Conservation (phyloP, 306 rosid species). For the Begonia masoniana region DNA sequence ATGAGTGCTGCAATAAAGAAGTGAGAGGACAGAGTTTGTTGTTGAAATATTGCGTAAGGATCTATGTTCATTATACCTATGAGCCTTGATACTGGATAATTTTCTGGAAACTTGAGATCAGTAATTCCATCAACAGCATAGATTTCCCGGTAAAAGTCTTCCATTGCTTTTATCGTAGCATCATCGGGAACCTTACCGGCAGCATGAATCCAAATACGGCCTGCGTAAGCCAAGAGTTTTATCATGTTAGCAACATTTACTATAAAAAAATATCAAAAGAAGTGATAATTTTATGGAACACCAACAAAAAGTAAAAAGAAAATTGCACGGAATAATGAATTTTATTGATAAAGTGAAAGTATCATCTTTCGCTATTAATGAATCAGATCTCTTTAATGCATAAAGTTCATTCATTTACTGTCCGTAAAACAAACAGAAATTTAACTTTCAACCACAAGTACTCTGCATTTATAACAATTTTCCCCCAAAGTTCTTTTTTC, state of each 20-base stretch:
- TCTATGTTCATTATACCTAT: constrained; percentile 27
- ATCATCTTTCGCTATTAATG: too few relatives aligned
- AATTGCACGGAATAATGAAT: too few relatives aligned
- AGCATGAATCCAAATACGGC: constrained; percentile 97
- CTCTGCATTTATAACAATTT: too few relatives aligned
- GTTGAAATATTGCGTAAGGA: too few relatives aligned
- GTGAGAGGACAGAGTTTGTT: too few relatives aligned
- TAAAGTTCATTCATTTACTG: too few relatives aligned
- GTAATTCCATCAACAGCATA: constrained; percentile 66
- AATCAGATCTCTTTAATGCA: too few relatives aligned
- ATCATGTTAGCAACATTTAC: constrained; percentile 8
- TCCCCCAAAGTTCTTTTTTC: too few relatives aligned
- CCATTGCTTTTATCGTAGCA: constrained; percentile 88
- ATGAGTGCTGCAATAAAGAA: too few relatives aligned
- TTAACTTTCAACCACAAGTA: too few relatives aligned
- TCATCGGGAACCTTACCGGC: constrained; percentile 89
- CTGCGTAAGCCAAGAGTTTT: constrained; percentile 24
- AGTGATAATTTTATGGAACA: background rate
- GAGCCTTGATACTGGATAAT: constrained; percentile 88
- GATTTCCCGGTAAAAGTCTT: constrained; percentile 63
- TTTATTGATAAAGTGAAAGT: too few relatives aligned
- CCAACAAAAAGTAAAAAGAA: background rate
- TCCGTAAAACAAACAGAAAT: too few relatives aligned
- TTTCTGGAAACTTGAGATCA: constrained; percentile 64
- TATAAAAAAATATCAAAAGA: background rate